Conservation (phyloP, 2,329 filamentous ascomycete genomes). For the Lecanicillium sp. region DNA sequence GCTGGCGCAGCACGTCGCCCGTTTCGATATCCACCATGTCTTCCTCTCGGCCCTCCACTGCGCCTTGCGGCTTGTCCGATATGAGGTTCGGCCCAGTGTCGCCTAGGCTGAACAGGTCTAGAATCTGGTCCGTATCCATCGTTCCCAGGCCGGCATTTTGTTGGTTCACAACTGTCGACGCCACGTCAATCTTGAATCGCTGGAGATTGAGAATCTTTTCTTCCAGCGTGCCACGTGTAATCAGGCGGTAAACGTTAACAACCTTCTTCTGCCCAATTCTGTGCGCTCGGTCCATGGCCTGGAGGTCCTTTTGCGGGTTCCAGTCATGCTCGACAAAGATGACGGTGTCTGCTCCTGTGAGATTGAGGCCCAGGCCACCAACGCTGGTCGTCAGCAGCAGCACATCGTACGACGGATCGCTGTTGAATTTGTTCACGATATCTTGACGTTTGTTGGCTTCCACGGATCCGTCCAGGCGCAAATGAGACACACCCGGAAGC, state of each 20-base stretch:
- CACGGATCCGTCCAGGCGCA: constrained; percentile 89
- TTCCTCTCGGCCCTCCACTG: constrained; percentile 58
- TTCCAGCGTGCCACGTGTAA: constrained; percentile 90
- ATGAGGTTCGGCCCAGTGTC: constrained; percentile 64
- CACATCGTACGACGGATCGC: constrained; percentile 92
- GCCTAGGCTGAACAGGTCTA: constrained; percentile 90
- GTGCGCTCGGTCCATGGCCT: constrained; percentile 98
- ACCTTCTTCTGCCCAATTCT: constrained; percentile 99
- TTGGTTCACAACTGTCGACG: constrained; percentile 96
- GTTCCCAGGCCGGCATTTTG: constrained; percentile 90
- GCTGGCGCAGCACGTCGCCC: constrained; percentile 86
- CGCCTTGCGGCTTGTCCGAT: constrained; percentile 50
- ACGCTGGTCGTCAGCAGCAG: constrained; percentile 91
- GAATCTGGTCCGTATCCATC: constrained; percentile 98
- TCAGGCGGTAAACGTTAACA: constrained; percentile 95
- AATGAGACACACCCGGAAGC: constrained; percentile 85
- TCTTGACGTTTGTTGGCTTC: constrained; percentile 92
- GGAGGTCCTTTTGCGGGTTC: constrained; percentile 98
- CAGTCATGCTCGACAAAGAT: constrained; percentile 99
- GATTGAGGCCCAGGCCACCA: constrained; percentile 85
- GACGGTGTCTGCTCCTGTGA: constrained; percentile 95
- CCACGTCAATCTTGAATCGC: constrained; percentile 98
- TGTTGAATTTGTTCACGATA: constrained; percentile 98
- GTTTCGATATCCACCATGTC: constrained; percentile 92
- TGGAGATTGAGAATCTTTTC: constrained; percentile 98